These are phyloP conservation scores for Stagonosporopsis vannaccii DNA, from an alignment of 2,329 filamentous ascomycete genomes.

Conservation along the genomic window DNA sequence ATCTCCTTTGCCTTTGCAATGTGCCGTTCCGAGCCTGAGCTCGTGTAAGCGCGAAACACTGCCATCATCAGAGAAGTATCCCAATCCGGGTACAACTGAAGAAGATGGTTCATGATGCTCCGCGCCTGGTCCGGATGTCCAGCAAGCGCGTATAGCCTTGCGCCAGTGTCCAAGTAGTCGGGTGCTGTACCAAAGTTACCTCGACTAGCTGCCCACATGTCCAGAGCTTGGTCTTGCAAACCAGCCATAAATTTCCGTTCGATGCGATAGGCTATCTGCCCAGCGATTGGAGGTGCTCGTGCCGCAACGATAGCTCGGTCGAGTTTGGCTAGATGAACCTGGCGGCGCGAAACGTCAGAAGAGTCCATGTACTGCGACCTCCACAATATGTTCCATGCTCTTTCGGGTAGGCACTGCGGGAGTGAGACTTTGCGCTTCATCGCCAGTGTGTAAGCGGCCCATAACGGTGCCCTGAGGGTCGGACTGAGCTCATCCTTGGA, in stretches of 20 bases:
- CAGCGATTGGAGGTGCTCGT: slow-evolving; percentile 25
- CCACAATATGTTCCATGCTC: slow-evolving; percentile 49
- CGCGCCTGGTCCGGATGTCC: slow-evolving; percentile 68
- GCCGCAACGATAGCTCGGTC: slow-evolving; percentile 37
- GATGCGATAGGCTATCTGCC: slow-evolving; percentile 33
- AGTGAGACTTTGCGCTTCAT: slow-evolving; percentile 29
- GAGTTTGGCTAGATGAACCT: slow-evolving; percentile 32
- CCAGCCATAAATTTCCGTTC: slow-evolving; percentile 40
- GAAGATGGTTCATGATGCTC: slow-evolving; percentile 62
- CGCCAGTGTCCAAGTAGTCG: slow-evolving; percentile 67
- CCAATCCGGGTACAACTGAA: slow-evolving; percentile 54
- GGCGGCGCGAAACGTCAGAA: slow-evolving; percentile 23
- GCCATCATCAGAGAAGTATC: slow-evolving; percentile 68
- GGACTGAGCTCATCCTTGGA: slow-evolving; percentile 1
- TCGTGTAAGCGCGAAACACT: slow-evolving; percentile 73
- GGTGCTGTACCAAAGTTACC: slow-evolving; percentile 33
- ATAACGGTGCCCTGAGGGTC: slow-evolving; percentile 27
- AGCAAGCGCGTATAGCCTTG: slow-evolving; percentile 67
- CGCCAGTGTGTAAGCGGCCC: slow-evolving; percentile 41
- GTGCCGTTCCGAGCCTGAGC: slow-evolving; percentile 50
- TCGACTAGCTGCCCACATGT: slow-evolving; percentile 41
- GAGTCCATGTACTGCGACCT: slow-evolving; percentile 26
- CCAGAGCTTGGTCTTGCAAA: slow-evolving; percentile 36
- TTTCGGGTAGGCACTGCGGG: slow-evolving; percentile 27
- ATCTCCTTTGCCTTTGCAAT: slow-evolving; percentile 60